Conservation (phyloP, 306 rosid genomes). For the Canavalia gladiata region DNA sequence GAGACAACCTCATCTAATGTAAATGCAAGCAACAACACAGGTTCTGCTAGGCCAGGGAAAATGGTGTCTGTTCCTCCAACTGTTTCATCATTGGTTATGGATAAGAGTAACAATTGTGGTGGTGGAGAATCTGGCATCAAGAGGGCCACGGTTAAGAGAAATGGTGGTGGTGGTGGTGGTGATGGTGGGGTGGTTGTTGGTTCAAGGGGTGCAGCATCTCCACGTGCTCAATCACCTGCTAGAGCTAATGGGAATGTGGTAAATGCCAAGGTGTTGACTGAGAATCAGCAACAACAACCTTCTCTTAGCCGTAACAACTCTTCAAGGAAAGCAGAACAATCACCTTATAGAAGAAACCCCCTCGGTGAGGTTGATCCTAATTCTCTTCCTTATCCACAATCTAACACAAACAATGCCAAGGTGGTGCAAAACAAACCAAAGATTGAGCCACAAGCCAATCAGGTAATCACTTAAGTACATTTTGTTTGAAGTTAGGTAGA, state of each 20-base stretch:
- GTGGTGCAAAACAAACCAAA: constrained; percentile 58
- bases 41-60: constrained; percentile 74
- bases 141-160: constrained; percentile 80
- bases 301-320: constrained; percentile 88
- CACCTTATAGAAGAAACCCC: constrained; percentile 93
- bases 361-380: constrained; percentile 82
- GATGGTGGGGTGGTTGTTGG: constrained; percentile 37
- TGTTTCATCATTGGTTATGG: constrained; percentile 79
- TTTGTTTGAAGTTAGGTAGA: too few species aligned
- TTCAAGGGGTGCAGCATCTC: constrained; percentile 75
- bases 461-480: constrained; percentile 53
- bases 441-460: constrained; percentile 58
- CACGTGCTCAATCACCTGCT: constrained; percentile 82
- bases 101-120: constrained; percentile 75
- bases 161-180: constrained; percentile 55
- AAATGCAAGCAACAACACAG: constrained; percentile 39
- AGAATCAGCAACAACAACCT: constrained; percentile 64
- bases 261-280: constrained; percentile 51
- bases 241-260: constrained; percentile 55
- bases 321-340: constrained; percentile 85
- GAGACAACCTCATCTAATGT: constrained; percentile 43
- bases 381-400: constrained; percentile 65
- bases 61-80: constrained; percentile 98
- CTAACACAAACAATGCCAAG: constrained; percentile 56
- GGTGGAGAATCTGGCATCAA: constrained; percentile 64